Percentiles rank a stretch among this genome's conserved stretches.
Conservation (phyloP, 2,329 filamentous ascomycete species). For the Fusarium brevicatenulatum region DNA sequence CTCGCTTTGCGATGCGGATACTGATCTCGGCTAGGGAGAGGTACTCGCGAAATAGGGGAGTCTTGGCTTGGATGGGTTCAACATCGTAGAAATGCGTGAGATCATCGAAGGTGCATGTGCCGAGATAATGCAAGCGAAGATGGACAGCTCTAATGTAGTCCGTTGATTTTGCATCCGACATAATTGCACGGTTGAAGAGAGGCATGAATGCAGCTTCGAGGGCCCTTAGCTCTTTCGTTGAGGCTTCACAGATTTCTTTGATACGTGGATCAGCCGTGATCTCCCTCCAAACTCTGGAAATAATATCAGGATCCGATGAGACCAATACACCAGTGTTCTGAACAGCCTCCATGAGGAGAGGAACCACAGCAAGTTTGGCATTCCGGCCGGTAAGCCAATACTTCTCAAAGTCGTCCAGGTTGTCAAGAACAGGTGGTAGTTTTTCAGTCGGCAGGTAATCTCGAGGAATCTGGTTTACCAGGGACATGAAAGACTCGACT, state of each 20-base stretch:
- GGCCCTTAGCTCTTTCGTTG: conserved; percentile 11
- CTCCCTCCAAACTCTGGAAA: conserved; percentile 7
- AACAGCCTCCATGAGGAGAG: conserved; percentile 24
- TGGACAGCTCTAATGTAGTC: conserved; percentile 48
- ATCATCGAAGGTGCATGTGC: conserved; percentile 45
- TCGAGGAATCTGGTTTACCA: conserved; percentile 15
- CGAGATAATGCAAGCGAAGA: conserved; percentile 46
- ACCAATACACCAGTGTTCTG: neutral
- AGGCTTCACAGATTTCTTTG: conserved; percentile 17
- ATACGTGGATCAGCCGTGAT: conserved; percentile 21
- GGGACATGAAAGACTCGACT: conserved; percentile 30
- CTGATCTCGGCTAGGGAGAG: conserved; percentile 47
- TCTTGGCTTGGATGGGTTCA: conserved; percentile 33
- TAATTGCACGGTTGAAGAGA: conserved; percentile 47
- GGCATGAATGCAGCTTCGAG: conserved; percentile 48
- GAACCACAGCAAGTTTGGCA: conserved; percentile 5
- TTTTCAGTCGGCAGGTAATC: neutral
- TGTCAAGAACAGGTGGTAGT: conserved; percentile 17
- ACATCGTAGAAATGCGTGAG: conserved; percentile 40
- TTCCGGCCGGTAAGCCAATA: conserved; percentile 16
- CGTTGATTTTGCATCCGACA: conserved; percentile 41
- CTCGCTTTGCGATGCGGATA: conserved; percentile 11
- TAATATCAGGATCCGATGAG: conserved; percentile 1
- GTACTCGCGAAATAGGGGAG: conserved; percentile 48
- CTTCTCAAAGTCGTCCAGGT: conserved; percentile 37